Evolutionary conservation across 2,329 filamentous ascomycete genomes (phyloP).

Genomic region (Dactylonectria estremocensis): DNA sequence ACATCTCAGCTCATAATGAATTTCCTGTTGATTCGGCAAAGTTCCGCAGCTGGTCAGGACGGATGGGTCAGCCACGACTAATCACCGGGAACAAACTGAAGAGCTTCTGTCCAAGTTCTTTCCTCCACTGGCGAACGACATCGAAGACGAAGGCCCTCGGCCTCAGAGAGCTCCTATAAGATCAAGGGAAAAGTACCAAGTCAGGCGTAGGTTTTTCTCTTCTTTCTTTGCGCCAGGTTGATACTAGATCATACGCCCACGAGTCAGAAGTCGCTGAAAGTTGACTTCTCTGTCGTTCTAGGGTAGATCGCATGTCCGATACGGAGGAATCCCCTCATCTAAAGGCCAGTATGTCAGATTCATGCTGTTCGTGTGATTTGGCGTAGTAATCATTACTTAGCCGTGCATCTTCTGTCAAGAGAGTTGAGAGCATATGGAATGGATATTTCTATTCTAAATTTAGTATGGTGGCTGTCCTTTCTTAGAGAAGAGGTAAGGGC

Average conservation of each 20-base stretch:
- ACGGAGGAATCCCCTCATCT: neutral
- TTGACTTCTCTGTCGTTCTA: neutral
- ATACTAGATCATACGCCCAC: neutral
- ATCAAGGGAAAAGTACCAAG: neutral
- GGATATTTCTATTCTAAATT: neutral
- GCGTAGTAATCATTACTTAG: neutral
- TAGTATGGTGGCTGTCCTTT: neutral
- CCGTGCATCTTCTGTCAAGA: neutral
- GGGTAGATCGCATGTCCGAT: neutral
- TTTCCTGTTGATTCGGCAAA: no score
- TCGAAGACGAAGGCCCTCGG: no score
- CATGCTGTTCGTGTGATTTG: neutral
- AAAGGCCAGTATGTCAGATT: neutral
- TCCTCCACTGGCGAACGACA: no score
- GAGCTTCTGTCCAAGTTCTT: no score
- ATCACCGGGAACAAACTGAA: no score
- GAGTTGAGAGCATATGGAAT: neutral
- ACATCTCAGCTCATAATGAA: no score
- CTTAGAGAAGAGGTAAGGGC: neutral
- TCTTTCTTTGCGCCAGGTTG: neutral
- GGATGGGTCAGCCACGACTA: no score
- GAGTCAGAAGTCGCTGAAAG: neutral
- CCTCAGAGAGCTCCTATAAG: no score
- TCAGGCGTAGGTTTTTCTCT: neutral
- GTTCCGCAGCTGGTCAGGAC: no score